Evolutionary conservation across 2,329 filamentous ascomycete species (phyloP).

Genomic region (Beauveria australis): DNA sequence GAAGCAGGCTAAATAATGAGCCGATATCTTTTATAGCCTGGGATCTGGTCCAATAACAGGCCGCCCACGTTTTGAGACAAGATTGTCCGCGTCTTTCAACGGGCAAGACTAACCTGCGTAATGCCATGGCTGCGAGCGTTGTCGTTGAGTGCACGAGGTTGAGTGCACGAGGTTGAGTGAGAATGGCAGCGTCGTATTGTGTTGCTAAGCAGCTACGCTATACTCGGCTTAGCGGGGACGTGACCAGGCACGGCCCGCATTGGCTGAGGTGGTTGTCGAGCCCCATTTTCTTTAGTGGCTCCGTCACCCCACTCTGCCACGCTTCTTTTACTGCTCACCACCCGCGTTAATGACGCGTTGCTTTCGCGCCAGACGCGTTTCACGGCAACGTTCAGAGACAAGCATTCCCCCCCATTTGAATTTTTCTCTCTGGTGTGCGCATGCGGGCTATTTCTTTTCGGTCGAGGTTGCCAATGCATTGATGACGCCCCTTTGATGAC

Average conservation of each 20-base stretch:
- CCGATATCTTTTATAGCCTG: not conserved
- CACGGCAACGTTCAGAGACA: constrained; percentile 3
- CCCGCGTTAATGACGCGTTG: constrained; percentile 10
- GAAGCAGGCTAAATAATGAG: not conserved
- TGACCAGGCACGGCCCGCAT: constrained; percentile 8
- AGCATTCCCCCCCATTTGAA: not conserved
- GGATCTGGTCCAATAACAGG: no score
- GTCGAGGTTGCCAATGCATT: not conserved
- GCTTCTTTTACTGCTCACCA: not conserved
- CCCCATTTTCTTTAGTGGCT: constrained; percentile 4
- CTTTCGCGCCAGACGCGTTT: constrained; percentile 9
- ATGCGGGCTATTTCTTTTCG: not conserved
- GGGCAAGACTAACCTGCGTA: not conserved
- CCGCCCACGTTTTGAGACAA: no score
- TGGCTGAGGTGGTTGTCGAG: constrained; percentile 3
- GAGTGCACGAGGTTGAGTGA: no score
- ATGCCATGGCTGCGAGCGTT: no score
- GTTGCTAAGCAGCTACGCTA: not conserved
- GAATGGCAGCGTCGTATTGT: not conserved
- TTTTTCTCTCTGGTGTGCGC: not conserved
- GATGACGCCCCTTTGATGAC: not conserved
- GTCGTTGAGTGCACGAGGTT: no score
- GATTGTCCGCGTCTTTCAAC: not conserved
- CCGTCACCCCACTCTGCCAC: not conserved
- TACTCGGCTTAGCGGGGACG: not conserved